Evolutionary conservation across 352 stramenopile genomes (phyloP), one percentile per base, ranked within the genome.

Genomic region (Phytophthora europaea): DNA sequence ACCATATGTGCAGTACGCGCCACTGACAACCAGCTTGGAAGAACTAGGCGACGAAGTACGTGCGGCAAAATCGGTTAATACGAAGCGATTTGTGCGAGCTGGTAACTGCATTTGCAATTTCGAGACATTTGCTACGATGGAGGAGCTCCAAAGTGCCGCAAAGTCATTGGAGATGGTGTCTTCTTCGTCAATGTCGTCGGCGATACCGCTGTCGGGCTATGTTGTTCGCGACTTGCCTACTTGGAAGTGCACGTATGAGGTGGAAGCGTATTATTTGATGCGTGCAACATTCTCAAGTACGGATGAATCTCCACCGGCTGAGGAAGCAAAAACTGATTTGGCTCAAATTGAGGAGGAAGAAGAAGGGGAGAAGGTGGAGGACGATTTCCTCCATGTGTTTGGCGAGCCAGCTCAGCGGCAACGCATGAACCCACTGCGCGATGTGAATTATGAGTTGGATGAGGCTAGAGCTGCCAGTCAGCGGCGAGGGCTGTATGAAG

Each of bases 161-260:
- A 76, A 89, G 12, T 74, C 76, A 48, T 59, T 78, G 43, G 72
- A 67, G 40, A 66, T 75, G 48, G 67, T 76, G n/a, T 82, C 63
- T 22, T 77, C 62, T 53, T 80, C 72, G 47, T 82, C 81, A 15
- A 70, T 85, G 51, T 80, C 70, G 31, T 80, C 76, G 10, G 76
- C 79, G 22, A 78, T 77, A 16, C 83, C 87, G 16, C 58, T 97
- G 18, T 87, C 88, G 13, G 90, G 90, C 2, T 96, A 93, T 50
- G 85, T 97, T 53, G 88, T 94, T 59, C 89, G 89, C 33, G 90
- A 97, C 68, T 69, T 97, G 33, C 89, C 89, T 40, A 85, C 87
- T 6, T 97, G 89, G 90, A 94, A 95, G 64, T 96, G 90, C 59
- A 95, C 87, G 0, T 97, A 96, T 58, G 90, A 97, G 55, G 88